Base-by-base conservation (phyloP, 2,329 filamentous ascomycete genomes). In the Xylariaceae sp. region DNA sequence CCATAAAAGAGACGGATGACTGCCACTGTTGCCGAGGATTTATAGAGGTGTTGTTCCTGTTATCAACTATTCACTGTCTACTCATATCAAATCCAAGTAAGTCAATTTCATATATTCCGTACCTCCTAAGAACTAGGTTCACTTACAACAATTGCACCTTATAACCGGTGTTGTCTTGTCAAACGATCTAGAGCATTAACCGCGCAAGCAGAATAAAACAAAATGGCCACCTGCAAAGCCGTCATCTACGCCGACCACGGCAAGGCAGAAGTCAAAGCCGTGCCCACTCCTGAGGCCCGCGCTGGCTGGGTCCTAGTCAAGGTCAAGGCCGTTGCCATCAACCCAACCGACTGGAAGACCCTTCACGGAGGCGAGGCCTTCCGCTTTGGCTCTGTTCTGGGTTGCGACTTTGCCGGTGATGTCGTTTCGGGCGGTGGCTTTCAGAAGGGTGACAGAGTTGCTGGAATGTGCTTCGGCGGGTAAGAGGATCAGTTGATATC, bases 361-460 rank as follows among this genome's bases (percentile, higher is more conserved):
- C 62, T 75, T 53, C 57, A 71, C n/a, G 18, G 15, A 15, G 4
- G 57, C 51, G 52, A 51, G 39, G 3, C 51, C 49, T 7, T 39
- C 53, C n/a, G 50, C 62, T 23, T 61, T 18, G 68, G 68, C 13
- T 23, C 60, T 42, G 62, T 65, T 23, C 54, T 73, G 42, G 78
- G 78, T n/a, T 77, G 74, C 56, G 80, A 82, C 65, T 81, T 75
- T 57, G 74, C 76, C 34, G 79, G 80, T 45, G 66, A 76, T 11
- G 75, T 82, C 2, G 74, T 78, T 44, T 74, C 77, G 55, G 71
- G 82, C 23, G 80, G 79, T 7, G 56, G 66, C 13, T 76, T 80
- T 60, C 74, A 74, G 65, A 75, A 74, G 56, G 80, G 81, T 2
- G 80, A 83, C 60, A 74, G 79, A 47, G 71, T 82, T 37, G 67